phyloP scores from a whole-genome alignment of 257 asterid genomes.

The Plantago elongata region DNA sequence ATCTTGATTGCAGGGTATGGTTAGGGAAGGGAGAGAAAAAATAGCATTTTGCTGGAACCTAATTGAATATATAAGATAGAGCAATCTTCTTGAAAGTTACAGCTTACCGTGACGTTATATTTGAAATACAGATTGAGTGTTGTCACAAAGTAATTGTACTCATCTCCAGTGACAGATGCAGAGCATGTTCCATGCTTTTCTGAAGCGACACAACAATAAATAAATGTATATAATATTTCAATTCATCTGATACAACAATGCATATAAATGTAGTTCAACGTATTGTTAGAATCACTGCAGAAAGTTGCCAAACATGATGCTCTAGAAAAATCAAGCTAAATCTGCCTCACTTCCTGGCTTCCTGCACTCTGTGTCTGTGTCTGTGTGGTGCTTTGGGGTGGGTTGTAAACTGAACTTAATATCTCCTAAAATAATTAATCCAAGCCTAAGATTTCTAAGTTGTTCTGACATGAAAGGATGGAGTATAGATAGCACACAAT shows the following conservation, averaged over 20 bases:
- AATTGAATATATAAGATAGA: slow-evolving; percentile 2
- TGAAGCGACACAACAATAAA: slow-evolving; percentile 21
- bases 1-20: not conserved
- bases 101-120: slow-evolving; percentile 82
- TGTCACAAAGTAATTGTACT: slow-evolving; percentile 67
- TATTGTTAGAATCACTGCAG: slow-evolving; percentile 9
- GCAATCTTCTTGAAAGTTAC: slow-evolving; percentile 12
- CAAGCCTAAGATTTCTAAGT: too few species aligned
- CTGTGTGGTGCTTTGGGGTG: too few species aligned
- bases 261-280: slow-evolving; percentile 8
- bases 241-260: slow-evolving; percentile 1
- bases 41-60: not conserved
- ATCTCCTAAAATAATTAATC: too few species aligned
- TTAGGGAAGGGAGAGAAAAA: not conserved
- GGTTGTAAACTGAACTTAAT: too few species aligned
- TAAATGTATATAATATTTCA: not conserved
- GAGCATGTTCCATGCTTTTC: slow-evolving; percentile 98
- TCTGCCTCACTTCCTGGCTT: too few species aligned
- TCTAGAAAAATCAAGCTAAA: too few species aligned
- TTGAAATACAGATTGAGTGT: slow-evolving; percentile 72
- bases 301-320: not conserved
- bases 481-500: too few species aligned
- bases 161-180: slow-evolving; percentile 62
- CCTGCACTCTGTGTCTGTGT: too few species aligned
- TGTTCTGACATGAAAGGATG: too few species aligned